A percentile compares a stretch with the other conserved stretches of the same genome.
Evolutionary conservation across 73 alveolate genomes (phyloP).

Genomic region (Tetrahymena thermophila): DNA sequence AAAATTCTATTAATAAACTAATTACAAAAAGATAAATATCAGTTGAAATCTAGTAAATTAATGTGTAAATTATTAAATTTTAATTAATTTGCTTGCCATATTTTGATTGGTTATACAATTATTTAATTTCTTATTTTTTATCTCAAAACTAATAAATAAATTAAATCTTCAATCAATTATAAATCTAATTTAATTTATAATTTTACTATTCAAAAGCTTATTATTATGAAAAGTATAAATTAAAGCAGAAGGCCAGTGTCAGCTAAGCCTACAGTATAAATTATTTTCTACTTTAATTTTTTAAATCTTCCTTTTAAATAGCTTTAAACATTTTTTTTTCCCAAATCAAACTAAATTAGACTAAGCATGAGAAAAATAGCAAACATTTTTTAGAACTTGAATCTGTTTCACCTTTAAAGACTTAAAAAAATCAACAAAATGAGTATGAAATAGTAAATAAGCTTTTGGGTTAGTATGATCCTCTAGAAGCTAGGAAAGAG

Average conservation of each 20-base stretch:
- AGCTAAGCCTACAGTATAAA: not conserved
- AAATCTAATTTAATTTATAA: not conserved
- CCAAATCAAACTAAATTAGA: not conserved
- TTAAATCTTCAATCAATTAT: not conserved
- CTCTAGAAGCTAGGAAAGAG: not conserved
- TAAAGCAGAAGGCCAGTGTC: not conserved
- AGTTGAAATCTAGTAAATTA: not conserved
- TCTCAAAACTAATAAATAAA: not conserved
- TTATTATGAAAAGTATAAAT: not conserved
- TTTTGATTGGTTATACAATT: not conserved
- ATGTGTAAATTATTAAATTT: too few species aligned
- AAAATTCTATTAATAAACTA: not conserved
- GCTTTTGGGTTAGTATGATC: not conserved
- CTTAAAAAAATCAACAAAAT: not conserved
- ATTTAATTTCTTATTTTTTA: not conserved
- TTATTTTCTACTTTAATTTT: not conserved
- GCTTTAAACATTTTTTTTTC: too few species aligned
- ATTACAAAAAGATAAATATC: not conserved
- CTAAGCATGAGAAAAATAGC: not conserved
- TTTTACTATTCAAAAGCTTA: not conserved
- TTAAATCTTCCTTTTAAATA: not conserved
- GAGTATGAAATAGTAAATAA: not conserved
- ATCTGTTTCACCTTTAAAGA: not conserved
- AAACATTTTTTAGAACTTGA: not conserved
- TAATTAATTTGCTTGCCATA: not conserved